These are phyloP conservation scores for Populus alba DNA, from an alignment of 345 rosid genomes.

Conservation along the genomic window DNA sequence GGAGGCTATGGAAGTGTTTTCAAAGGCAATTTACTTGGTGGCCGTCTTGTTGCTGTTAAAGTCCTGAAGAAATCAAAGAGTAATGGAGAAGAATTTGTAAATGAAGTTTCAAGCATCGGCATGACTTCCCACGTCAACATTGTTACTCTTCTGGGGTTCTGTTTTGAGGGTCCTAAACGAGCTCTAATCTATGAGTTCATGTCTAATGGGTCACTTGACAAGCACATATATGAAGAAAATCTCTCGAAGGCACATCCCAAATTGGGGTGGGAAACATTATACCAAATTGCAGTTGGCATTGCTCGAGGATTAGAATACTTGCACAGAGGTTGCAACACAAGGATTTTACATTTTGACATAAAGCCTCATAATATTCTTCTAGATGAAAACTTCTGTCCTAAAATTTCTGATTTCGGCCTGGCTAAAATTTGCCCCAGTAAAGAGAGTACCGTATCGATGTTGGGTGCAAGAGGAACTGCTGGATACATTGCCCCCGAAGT, in stretches of 20 bases:
- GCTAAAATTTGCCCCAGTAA: too few relatives aligned
- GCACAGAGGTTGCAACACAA: constrained; percentile 6
- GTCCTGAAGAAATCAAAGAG: constrained; percentile 10
- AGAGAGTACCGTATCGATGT: too few relatives aligned
- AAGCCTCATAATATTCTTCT: constrained; percentile 17
- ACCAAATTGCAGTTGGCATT: not conserved
- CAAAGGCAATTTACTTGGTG: constrained; percentile 11
- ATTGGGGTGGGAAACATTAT: not conserved
- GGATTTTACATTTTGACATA: constrained; percentile 16
- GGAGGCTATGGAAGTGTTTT: not conserved
- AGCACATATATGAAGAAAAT: not conserved
- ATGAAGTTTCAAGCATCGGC: constrained; percentile 16
- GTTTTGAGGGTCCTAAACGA: not conserved
- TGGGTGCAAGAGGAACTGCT: too few relatives aligned
- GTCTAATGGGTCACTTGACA: constrained; percentile 11
- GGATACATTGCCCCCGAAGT: too few relatives aligned
- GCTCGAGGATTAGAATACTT: constrained; percentile 13
- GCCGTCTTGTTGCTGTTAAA: constrained; percentile 9
- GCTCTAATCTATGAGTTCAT: constrained; percentile 8
- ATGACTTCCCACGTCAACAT: constrained; percentile 16
- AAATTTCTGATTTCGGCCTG: too few relatives aligned
- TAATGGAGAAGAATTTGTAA: constrained; percentile 19
- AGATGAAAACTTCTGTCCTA: constrained; percentile 1
- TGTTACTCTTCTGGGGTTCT: constrained; percentile 7
- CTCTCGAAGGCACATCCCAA: not conserved